phyloP scores from a whole-genome alignment of 1,284 basidiomycete genomes.

The Boletellus sp. region DNA sequence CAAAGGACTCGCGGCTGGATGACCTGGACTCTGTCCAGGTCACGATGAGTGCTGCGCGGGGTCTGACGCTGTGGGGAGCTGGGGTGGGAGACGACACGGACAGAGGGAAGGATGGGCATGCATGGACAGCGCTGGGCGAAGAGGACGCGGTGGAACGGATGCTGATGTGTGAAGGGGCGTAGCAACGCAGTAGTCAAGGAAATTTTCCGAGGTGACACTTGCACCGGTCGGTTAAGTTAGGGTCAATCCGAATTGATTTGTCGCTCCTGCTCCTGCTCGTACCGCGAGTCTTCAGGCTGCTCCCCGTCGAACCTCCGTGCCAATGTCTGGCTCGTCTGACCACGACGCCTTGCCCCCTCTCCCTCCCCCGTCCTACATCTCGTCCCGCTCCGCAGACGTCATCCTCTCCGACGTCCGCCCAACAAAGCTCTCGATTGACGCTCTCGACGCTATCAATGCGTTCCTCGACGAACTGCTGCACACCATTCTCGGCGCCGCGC shows the following conservation, averaged over 20 bases:
- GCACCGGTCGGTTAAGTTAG: constrained; percentile 20
- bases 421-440: constrained; percentile 75
- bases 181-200: background rate
- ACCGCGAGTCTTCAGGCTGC: background rate
- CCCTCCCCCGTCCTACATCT: constrained; percentile 65
- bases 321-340: constrained; percentile 24
- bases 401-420: constrained; percentile 88
- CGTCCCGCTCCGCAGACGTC: constrained; percentile 77
- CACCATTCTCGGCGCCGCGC: constrained; percentile 65
- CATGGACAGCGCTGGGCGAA: constrained; percentile 10
- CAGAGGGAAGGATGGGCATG: background rate
- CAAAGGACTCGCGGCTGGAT: constrained; percentile 32
- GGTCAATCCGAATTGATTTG: background rate
- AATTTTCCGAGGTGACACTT: constrained; percentile 10
- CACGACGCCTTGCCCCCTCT: constrained; percentile 4
- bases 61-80: constrained; percentile 41
- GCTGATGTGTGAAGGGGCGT: constrained; percentile 8
- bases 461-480: constrained; percentile 86
- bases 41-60: constrained; percentile 40
- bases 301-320: background rate
- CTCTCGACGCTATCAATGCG: constrained; percentile 76
- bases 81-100: background rate
- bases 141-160: constrained; percentile 29
- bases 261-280: background rate
- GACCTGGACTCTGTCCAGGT: constrained; percentile 42